These are phyloP conservation scores for Dactylella cylindrospora DNA, from an alignment of 2,329 filamentous ascomycete species.

Conservation along the genomic window DNA sequence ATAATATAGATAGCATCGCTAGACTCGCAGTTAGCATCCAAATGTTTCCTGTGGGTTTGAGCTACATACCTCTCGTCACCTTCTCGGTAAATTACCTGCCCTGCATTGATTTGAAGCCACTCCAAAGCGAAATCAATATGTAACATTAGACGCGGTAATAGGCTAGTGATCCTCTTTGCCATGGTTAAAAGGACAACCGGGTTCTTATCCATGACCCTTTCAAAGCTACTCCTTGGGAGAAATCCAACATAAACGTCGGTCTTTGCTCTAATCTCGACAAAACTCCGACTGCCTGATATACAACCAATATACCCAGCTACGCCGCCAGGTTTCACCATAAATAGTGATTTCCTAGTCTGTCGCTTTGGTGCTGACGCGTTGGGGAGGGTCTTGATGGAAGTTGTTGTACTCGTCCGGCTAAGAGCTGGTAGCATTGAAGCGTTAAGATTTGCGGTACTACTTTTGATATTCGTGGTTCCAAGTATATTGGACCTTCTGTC, in stretches of 20 bases:
- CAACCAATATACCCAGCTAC: conserved; percentile 93
- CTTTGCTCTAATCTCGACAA: conserved; percentile 94
- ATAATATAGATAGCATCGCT: conserved; percentile 99
- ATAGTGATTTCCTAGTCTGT: conserved; percentile 67
- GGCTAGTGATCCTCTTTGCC: conserved; percentile 87
- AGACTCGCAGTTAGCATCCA: conserved; percentile 14
- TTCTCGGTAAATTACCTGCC: conserved; percentile 91
- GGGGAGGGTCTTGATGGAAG: conserved; percentile 50
- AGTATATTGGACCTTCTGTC: conserved; percentile 51
- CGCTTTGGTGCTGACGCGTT: conserved; percentile 17
- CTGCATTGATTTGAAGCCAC: conserved; percentile 95
- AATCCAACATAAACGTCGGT: conserved; percentile 99
- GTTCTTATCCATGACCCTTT: conserved; percentile 88
- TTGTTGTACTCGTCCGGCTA: conserved; percentile 54
- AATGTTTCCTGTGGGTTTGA: too few relatives aligned
- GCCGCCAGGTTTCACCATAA: conserved; percentile 89
- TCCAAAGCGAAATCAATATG: conserved; percentile 98
- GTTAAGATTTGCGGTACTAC: conserved; percentile 43
- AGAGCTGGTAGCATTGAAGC: conserved; percentile 54
- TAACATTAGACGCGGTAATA: conserved; percentile 83
- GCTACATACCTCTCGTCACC: conserved; percentile 67
- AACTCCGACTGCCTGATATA: conserved; percentile 90
- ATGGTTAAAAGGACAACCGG: conserved; percentile 91
- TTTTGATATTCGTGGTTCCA: conserved; percentile 27
- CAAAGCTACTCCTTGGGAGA: conserved; percentile 77